Evolutionary conservation across 2,329 filamentous ascomycete species (phyloP).

Genomic region (Aplosporella prunicola): DNA sequence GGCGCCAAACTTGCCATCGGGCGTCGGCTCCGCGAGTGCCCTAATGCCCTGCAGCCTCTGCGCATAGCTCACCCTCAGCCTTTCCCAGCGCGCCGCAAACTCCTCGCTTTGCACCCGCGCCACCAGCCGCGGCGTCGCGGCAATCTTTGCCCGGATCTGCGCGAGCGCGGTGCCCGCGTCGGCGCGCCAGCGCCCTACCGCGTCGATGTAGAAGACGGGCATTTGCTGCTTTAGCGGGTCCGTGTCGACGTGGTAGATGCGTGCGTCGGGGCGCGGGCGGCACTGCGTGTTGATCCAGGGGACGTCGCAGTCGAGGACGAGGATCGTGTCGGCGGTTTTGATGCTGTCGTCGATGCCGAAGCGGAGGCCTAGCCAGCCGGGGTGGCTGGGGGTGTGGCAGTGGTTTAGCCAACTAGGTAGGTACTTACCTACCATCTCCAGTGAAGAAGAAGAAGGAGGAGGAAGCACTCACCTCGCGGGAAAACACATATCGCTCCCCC

Average conservation of each 20-base stretch:
- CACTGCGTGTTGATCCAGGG: slow-evolving; percentile 83
- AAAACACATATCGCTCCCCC: slow-evolving; percentile 74
- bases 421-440: too few relatives aligned
- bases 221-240: slow-evolving; percentile 58
- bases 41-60: slow-evolving; percentile 52
- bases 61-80: slow-evolving; percentile 49
- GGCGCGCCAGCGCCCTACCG: slow-evolving; percentile 42
- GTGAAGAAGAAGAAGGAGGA: background rate
- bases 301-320: slow-evolving; percentile 83
- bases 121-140: slow-evolving; percentile 34
- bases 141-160: slow-evolving; percentile 58
- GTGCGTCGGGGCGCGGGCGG: slow-evolving; percentile 46
- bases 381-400: slow-evolving; percentile 36
- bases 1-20: slow-evolving; percentile 53
- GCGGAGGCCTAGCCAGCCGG: slow-evolving; percentile 49
- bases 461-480: slow-evolving; percentile 35
- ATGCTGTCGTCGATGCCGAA: slow-evolving; percentile 68
- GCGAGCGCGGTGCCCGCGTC: slow-evolving; percentile 50
- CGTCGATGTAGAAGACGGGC: slow-evolving; percentile 49
- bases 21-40: slow-evolving; percentile 47
- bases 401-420: too few relatives aligned
- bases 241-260: slow-evolving; percentile 56
- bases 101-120: slow-evolving; percentile 31
- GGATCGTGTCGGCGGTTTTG: slow-evolving; percentile 68
- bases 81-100: slow-evolving; percentile 41